phyloP scores from a whole-genome alignment of 352 stramenopile genomes.

The Phytophthora europaea region DNA sequence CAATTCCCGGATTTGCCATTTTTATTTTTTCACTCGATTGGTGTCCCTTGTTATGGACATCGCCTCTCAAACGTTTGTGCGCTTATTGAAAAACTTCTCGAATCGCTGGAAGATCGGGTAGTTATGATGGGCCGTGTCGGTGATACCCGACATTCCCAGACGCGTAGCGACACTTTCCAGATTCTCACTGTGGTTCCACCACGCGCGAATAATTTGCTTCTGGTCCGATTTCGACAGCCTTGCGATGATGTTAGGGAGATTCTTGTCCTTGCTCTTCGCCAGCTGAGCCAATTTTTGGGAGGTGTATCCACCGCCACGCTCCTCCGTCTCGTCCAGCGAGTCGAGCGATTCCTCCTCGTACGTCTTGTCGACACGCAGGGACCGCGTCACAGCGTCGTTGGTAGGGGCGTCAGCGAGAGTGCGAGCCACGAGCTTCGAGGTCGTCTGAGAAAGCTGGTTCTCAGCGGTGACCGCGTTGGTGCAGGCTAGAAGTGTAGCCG shows the following conservation, averaged over 20 bases:
- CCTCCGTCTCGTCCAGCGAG: constrained; percentile 1
- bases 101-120: neutral
- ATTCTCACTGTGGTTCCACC: neutral
- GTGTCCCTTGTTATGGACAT: no score
- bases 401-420: neutral
- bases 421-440: neutral
- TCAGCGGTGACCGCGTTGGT: constrained; percentile 5
- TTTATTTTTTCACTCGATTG: no score
- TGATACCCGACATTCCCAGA: neutral
- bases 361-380: constrained; percentile 6
- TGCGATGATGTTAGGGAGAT: neutral
- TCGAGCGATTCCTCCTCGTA: constrained; percentile 10
- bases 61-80: no score
- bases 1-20: no score
- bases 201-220: neutral
- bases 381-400: constrained; percentile 11
- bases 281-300: neutral
- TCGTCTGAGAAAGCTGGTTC: constrained; percentile 4
- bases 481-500: neutral
- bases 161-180: neutral
- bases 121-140: neutral
- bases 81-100: neutral
- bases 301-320: neutral
- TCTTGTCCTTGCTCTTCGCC: neutral
- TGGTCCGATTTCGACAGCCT: neutral